Conservation (phyloP, 2,329 filamentous ascomycete species). For the Pestalotiopsis sp. region DNA sequence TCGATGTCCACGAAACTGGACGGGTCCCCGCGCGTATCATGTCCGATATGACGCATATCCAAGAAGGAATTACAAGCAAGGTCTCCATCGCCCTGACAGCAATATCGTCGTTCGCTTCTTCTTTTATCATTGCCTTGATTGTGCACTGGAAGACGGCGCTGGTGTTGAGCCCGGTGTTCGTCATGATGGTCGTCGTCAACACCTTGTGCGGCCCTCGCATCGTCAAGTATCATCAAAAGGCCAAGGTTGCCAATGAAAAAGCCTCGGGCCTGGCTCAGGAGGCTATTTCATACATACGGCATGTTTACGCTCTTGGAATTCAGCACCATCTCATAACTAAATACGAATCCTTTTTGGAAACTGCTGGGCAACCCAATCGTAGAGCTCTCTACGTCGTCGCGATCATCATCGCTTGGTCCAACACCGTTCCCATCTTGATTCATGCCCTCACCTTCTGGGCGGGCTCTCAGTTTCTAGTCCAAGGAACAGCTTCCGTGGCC, state of each 20-base stretch:
- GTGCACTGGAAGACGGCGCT: constrained; percentile 47
- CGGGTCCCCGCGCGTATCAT: constrained; percentile 24
- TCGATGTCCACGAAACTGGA: constrained; percentile 26
- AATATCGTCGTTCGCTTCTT: constrained; percentile 39
- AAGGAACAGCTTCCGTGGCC: constrained; percentile 1
- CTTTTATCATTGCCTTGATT: constrained; percentile 40
- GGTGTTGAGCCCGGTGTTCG: constrained; percentile 33
- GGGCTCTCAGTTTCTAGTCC: constrained; percentile 14
- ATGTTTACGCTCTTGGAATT: constrained; percentile 14
- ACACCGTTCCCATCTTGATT: neutral
- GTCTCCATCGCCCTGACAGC: constrained; percentile 16
- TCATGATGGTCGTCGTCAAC: constrained; percentile 40
- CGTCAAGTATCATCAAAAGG: constrained; percentile 25
- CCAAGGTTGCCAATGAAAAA: constrained; percentile 24
- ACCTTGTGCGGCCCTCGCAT: constrained; percentile 26
- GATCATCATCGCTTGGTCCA: constrained; percentile 14
- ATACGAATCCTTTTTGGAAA: constrained; percentile 2
- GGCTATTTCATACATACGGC: constrained; percentile 50
- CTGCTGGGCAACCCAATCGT: neutral
- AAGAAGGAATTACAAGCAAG: constrained; percentile 24
- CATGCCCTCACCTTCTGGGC: constrained; percentile 19
- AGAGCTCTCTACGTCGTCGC: constrained; percentile 2
- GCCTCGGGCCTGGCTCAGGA: constrained; percentile 64
- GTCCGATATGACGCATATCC: constrained; percentile 22
- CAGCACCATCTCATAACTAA: constrained; percentile 13